Conservation (phyloP, 306 rosid genomes). For the Urtica urens region DNA sequence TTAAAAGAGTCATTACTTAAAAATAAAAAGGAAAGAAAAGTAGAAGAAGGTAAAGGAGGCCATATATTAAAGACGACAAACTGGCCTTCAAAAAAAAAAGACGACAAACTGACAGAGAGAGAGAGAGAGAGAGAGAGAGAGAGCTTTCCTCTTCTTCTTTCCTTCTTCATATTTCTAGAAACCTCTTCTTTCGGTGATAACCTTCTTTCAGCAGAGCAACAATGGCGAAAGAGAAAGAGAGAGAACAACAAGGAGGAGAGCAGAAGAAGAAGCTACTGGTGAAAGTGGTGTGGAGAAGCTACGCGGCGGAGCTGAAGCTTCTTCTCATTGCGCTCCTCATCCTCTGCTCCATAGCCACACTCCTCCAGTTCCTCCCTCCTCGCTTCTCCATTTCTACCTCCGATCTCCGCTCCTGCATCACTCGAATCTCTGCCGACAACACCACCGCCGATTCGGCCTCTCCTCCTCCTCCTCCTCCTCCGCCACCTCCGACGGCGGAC, state of each 20-base stretch:
- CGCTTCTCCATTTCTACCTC: constrained; percentile 76
- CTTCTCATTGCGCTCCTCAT: constrained; percentile 49
- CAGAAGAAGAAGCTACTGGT: constrained; percentile 50
- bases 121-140: not conserved
- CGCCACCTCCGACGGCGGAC: not conserved
- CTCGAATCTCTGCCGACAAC: constrained; percentile 12
- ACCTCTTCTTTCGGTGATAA: not conserved
- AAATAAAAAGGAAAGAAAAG: not conserved
- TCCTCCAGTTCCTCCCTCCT: constrained; percentile 79
- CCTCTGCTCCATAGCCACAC: constrained; percentile 57
- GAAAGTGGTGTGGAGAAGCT: constrained; percentile 28
- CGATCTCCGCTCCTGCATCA: constrained; percentile 71
- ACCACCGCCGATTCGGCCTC: not conserved
- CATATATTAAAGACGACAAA: not conserved
- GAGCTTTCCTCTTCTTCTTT: not conserved
- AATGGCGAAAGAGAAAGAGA: constrained; percentile 14
- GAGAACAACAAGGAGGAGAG: constrained; percentile 21
- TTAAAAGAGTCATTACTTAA: not conserved
- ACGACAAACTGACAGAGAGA: not conserved
- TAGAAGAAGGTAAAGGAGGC: not conserved
- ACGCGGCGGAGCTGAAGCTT: constrained; percentile 63
- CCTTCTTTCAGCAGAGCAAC: not conserved
- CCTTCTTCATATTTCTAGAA: not conserved
- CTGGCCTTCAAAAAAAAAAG: too few species aligned
- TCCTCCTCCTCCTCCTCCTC: not conserved